Base-by-base conservation (phyloP, 257 asterid species). In the Primulina tabacum region DNA sequence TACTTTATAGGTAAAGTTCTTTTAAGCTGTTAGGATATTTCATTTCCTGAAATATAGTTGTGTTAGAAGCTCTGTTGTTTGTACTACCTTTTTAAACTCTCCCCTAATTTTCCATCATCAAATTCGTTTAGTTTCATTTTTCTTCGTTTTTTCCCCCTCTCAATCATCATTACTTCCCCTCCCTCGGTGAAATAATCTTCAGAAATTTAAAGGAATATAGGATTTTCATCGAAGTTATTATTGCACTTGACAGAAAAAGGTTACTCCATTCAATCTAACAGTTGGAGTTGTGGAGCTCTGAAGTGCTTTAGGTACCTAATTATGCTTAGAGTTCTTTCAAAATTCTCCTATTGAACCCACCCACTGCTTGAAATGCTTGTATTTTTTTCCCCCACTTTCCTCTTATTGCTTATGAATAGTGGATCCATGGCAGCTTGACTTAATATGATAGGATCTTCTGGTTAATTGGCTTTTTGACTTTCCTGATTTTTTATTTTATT, bases 201-300 rank as follows among this genome's bases (percentile, higher is more conserved):
- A 24, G 26, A 24, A 24, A 24, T 24, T 24, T 24, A 24, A 24
- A 24, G 17, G 67, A 28, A 64, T 1, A 6, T 21, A 16, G 56
- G 21, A 60, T 53, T 68, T 72, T 78, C 75, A 60, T 70, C 71
- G 26, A 60, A 56, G 64, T 53, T 68, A 71, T 77, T 52, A 69
- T 76, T 68, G 65, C 70, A 43, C 5, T 9, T 38, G 50, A 71
- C 38, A 56, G 37, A 62, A 60, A 20, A 72, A 11, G 47, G 35
- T 62, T n/a, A 34, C 28, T 62, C 40, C 72, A 62, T 20, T 72
- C 75, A 83, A 77, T 78, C 76, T 50, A 63, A 69, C 62, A 68
- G 65, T 59, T 69, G 73, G 65, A 34, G 74, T 40, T 57, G 73
- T 60, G 73, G 75, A 62, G 65, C 64, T 58, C 24, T 28, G 21